Evolutionary conservation across 1,284 basidiomycete genomes (phyloP), one percentile per base, ranked within the genome.

Genomic region (Paramarasmius palmivorus): DNA sequence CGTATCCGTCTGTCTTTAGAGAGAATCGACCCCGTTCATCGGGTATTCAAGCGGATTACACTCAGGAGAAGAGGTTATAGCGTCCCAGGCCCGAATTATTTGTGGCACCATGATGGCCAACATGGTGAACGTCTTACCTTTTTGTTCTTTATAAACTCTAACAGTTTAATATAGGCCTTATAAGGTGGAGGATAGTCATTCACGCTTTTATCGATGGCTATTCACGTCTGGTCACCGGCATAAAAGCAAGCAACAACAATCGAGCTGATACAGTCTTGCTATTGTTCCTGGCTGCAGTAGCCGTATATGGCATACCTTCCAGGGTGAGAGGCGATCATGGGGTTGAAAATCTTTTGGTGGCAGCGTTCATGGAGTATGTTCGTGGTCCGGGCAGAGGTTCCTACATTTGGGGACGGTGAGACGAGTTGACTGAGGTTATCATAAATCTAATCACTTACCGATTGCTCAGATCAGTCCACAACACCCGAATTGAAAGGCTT

Each of bases 291-390:
- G n/a, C 48, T 9, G 67, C 61, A 2, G 42, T 45, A 2, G 5
- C 29, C 14, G 4, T 15, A 2, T 56, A 56, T 50, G 65, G 67
- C 1, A 47, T 57, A 9, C 67, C 67, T 2, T 60, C 53, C 10
- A 46, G 65, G 1, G 40, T 67, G 3, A 59, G 65, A 4, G 65
- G 61, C 6, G 65, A 69, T 38, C 61, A 66, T 49, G 66, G 67
- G 3, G 50, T 55, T 9, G 65, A 69, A 50, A 69, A 68, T 50
- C 17, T 64, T 1, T 50, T 41, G 9, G 65, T 69, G 2, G 64
- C 63, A 4, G 46, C 41, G 0, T 53, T 47, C 1, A 65, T 67
- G 63, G 62, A 66, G 37, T 25, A 53, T 20, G 29, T 39, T 9
- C 26, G 57, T 5, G 65, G 63, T 8, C 0, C 46, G 49, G 15